Evolutionary conservation across 768 basidiomycete species (phyloP).

Genomic region (Terana coerulea): DNA sequence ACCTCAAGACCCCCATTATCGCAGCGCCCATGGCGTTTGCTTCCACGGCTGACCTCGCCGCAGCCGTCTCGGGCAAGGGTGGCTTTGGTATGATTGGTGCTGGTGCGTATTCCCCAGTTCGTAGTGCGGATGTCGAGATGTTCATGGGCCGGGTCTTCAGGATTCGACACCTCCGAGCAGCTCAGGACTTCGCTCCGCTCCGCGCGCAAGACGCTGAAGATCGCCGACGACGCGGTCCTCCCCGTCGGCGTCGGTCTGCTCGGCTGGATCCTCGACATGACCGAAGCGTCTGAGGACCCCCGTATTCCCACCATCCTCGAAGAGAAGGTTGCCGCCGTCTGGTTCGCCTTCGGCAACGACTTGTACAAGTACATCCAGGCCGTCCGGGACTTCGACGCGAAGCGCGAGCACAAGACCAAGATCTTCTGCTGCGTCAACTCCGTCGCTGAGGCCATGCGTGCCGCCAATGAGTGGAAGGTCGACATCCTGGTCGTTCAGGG

Average conservation of each 20-base stretch:
- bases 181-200: slow-evolving; percentile 49
- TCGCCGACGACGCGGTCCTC: slow-evolving; percentile 24
- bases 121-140: neutral
- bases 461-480: slow-evolving; percentile 59
- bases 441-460: slow-evolving; percentile 53
- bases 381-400: slow-evolving; percentile 48
- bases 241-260: slow-evolving; percentile 77
- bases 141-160: slow-evolving; percentile 27
- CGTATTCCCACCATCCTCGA: slow-evolving; percentile 50
- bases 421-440: slow-evolving; percentile 65
- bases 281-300: slow-evolving; percentile 34
- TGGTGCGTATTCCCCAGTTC: slow-evolving; percentile 35
- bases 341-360: slow-evolving; percentile 70
- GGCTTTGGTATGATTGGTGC: slow-evolving; percentile 74
- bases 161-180: slow-evolving; percentile 42
- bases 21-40: slow-evolving; percentile 71
- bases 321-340: slow-evolving; percentile 57
- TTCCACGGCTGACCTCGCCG: slow-evolving; percentile 45
- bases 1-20: slow-evolving; percentile 55
- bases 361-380: slow-evolving; percentile 56
- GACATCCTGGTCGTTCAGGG: slow-evolving; percentile 82
- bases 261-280: slow-evolving; percentile 64
- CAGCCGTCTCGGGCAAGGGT: slow-evolving; percentile 56
- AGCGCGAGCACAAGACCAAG: slow-evolving; percentile 40
- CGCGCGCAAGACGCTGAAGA: slow-evolving; percentile 40